Evolutionary conservation across 441 rosid species (phyloP).

Genomic region (Populus trichocarpa): DNA sequence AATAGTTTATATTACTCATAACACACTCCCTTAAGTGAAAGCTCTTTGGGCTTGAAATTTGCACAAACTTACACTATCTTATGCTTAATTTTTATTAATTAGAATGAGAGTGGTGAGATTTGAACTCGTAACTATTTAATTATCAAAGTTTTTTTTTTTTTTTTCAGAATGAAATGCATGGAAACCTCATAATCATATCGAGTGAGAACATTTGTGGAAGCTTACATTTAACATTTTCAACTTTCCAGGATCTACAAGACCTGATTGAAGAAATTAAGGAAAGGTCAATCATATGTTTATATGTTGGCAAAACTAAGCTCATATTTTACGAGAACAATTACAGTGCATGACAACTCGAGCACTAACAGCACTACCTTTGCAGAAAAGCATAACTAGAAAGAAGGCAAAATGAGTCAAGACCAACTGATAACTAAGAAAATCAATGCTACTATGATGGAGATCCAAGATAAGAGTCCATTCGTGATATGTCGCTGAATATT

Average conservation of each 20-base stretch:
- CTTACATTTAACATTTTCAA: neutral
- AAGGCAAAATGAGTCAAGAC: neutral
- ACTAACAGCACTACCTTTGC: neutral
- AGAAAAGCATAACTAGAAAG: neutral
- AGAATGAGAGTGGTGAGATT: too few relatives aligned
- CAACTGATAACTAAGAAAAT: neutral
- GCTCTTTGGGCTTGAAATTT: too few relatives aligned
- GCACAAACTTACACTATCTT: fast-evolving
- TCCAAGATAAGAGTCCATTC: constrained; percentile 88
- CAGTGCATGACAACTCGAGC: neutral
- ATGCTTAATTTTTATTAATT: too few relatives aligned
- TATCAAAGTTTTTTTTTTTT: too few relatives aligned
- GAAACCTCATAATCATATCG: too few relatives aligned
- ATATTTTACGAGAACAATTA: neutral
- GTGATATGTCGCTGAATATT: constrained; percentile 83
- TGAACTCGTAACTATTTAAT: too few relatives aligned
- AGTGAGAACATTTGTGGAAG: neutral
- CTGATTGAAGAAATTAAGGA: neutral
- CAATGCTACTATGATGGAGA: constrained; percentile 61
- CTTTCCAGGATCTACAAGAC: neutral
- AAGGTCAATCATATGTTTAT: neutral
- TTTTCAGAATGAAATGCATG: too few relatives aligned
- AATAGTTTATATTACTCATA: too few relatives aligned
- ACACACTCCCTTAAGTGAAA: too few relatives aligned
- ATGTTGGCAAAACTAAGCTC: neutral